A percentile compares a stretch with the other conserved stretches of the same genome.
Conservation (phyloP, 2,329 filamentous ascomycete genomes). For the Penicillium sp. region DNA sequence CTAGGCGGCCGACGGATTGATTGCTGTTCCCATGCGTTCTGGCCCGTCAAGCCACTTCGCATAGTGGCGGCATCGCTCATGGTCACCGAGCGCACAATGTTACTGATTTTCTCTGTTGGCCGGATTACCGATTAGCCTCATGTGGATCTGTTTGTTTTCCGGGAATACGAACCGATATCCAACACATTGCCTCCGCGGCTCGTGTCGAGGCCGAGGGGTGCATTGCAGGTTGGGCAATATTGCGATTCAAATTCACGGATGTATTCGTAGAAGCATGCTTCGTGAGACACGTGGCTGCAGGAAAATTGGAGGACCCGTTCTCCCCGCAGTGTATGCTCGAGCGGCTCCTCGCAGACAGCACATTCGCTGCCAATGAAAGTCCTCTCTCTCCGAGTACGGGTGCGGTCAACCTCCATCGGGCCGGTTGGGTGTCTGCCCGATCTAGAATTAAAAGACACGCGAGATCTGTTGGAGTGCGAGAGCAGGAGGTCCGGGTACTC, state of each 20-base stretch:
- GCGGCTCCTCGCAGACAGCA: conserved; percentile 91
- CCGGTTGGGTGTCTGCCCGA: conserved; percentile 55
- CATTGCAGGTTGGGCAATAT: conserved; percentile 90
- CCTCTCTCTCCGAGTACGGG: conserved; percentile 78
- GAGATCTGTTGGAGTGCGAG: conserved; percentile 32
- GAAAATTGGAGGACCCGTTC: conserved; percentile 95
- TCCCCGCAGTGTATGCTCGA: conserved; percentile 91
- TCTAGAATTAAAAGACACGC: conserved; percentile 38
- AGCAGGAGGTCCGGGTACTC: conserved; percentile 18
- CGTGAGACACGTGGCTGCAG: conserved; percentile 94
- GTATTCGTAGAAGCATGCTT: conserved; percentile 98
- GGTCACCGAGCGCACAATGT: conserved; percentile 81
- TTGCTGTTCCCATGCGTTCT: conserved; percentile 58
- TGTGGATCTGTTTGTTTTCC: neutral
- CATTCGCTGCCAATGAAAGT: conserved; percentile 96
- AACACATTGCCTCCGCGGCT: conserved; percentile 90
- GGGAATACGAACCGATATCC: conserved; percentile 69
- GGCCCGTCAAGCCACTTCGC: conserved; percentile 56
- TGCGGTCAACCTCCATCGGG: conserved; percentile 72
- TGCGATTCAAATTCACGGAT: conserved; percentile 93
- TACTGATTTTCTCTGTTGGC: conserved; percentile 83
- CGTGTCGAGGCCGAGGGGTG: conserved; percentile 86
- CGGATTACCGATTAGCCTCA: neutral
- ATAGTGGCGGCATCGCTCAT: conserved; percentile 59
- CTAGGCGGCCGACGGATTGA: conserved; percentile 34